Percentiles rank a stretch among this genome's conserved stretches.
Conservation (phyloP, 208 protist genomes). For the Acanthamoeba comandoni region DNA sequence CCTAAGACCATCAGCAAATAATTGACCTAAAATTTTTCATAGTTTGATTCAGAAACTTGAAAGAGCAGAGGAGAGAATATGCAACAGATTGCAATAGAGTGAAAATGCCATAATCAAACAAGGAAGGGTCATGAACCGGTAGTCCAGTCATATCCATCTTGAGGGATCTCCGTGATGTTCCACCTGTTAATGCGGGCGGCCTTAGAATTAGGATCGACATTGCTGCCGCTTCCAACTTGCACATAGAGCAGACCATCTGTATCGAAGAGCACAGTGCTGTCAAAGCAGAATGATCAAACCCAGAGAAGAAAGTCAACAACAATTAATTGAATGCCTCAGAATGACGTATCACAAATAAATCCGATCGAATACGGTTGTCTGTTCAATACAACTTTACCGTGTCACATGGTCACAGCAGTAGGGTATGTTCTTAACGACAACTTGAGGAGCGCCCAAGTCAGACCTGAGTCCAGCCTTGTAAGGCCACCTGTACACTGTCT, state of each 20-base stretch:
- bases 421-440: neutral
- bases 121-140: no score
- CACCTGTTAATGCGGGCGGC: neutral
- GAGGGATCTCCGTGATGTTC: neutral
- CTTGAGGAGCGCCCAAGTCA: constrained; percentile 11
- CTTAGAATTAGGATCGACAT: constrained; percentile 35
- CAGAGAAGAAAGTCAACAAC: no score
- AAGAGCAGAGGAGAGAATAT: neutral
- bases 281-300: no score
- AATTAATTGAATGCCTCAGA: no score
- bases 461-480: constrained; percentile 5
- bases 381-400: no score
- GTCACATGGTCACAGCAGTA: constrained; percentile 32
- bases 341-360: no score
- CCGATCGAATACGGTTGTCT: no score
- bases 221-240: constrained; percentile 63
- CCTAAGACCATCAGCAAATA: constrained; percentile 62
- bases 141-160: no score
- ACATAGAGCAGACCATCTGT: constrained; percentile 42
- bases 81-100: neutral
- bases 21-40: neutral
- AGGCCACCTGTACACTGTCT: constrained; percentile 44
- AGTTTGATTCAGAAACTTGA: no score
- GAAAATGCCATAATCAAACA: neutral
- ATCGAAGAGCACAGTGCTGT: constrained; percentile 16